Conservation (phyloP, 1,139 yeast species). For the Diutina rugosa region DNA sequence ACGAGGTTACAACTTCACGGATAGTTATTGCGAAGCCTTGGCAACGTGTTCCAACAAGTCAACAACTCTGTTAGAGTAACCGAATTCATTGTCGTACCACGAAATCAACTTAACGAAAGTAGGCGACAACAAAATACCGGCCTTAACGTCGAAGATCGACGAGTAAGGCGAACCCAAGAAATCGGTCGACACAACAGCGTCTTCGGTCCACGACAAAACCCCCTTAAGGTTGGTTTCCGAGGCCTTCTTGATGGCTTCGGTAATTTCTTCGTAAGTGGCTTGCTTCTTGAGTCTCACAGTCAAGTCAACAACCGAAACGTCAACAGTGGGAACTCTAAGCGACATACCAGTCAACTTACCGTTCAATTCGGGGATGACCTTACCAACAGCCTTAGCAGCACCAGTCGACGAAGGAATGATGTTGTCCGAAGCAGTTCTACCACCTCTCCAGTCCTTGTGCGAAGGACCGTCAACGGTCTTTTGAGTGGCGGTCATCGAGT, state of each 20-base stretch:
- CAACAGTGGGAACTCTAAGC: constrained; percentile 79
- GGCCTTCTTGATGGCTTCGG: constrained; percentile 58
- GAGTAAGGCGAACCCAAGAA: constrained; percentile 71
- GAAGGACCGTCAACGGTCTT: constrained; percentile 89
- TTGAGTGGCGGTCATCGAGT: constrained; percentile 85
- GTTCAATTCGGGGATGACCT: constrained; percentile 77
- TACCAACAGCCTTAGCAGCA: constrained; percentile 90
- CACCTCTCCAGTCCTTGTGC: constrained; percentile 93
- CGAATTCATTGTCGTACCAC: constrained; percentile 88
- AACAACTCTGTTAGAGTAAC: constrained; percentile 87
- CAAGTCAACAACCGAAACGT: constrained; percentile 70
- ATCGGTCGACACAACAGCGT: constrained; percentile 77
- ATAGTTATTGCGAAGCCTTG: constrained; percentile 14
- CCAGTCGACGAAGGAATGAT: constrained; percentile 85
- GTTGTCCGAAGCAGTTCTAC: constrained; percentile 86
- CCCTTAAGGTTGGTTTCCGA: constrained; percentile 65
- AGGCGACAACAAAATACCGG: constrained; percentile 75
- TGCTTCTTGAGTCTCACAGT: constrained; percentile 57
- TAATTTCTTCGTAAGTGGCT: constrained; percentile 65
- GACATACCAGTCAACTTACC: constrained; percentile 79
- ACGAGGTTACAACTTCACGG: not conserved
- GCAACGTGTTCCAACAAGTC: constrained; percentile 73
- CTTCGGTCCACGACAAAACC: constrained; percentile 72
- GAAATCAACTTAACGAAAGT: constrained; percentile 76
- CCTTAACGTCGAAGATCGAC: constrained; percentile 74